Conservation (phyloP, 2,329 filamentous ascomycete species). For the Epichloe glyceriae region DNA sequence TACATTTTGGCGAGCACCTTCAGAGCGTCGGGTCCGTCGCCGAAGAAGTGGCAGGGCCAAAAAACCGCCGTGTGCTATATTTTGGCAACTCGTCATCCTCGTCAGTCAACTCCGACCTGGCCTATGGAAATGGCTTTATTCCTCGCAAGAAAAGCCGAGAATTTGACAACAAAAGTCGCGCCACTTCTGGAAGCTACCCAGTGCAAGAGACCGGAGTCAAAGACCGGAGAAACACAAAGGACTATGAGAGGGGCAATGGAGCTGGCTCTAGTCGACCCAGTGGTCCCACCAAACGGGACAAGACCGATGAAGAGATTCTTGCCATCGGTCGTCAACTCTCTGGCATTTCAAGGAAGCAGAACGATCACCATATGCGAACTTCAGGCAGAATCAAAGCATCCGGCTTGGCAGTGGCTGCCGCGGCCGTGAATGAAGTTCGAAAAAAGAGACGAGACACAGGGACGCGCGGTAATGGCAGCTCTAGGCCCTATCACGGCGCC, state of each 20-base stretch:
- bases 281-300: conserved; percentile 17
- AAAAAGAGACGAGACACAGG: conserved; percentile 22
- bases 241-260: background rate
- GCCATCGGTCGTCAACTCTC: conserved; percentile 41
- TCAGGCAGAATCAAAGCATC: conserved; percentile 19
- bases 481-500: conserved; percentile 23
- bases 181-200: conserved; percentile 1
- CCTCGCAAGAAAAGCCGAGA: conserved; percentile 23
- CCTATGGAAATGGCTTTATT: conserved; percentile 50
- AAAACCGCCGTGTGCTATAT: conserved; percentile 40
- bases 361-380: conserved; percentile 33
- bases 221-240: background rate
- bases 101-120: conserved; percentile 54
- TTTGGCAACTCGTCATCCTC: conserved; percentile 53
- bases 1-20: conserved; percentile 50
- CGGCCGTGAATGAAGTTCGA: conserved; percentile 28
- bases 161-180: conserved; percentile 7
- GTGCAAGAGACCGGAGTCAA: background rate
- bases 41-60: conserved; percentile 29
- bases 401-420: conserved; percentile 24
- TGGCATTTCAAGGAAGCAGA: conserved; percentile 37
- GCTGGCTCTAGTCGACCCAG: conserved; percentile 1
- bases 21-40: conserved; percentile 34
- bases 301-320: conserved; percentile 45
- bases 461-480: conserved; percentile 26